These are phyloP conservation scores for Aurinia saxatilis DNA, from an alignment of 345 rosid genomes.

Conservation along the genomic window DNA sequence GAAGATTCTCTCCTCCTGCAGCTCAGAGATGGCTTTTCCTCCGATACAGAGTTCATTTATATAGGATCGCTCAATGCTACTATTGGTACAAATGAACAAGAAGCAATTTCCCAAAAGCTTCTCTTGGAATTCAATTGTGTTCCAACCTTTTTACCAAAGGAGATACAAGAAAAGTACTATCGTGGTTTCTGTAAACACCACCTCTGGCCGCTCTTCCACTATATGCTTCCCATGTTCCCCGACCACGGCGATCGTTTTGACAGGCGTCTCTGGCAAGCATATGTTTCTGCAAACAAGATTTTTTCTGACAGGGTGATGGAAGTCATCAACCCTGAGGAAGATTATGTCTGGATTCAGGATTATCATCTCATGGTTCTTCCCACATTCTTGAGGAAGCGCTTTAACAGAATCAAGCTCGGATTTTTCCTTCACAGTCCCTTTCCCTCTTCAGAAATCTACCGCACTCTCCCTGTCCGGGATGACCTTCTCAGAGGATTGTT, in stretches of 20 bases:
- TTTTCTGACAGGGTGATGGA: slow-evolving; percentile 83
- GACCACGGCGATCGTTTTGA: slow-evolving; percentile 80
- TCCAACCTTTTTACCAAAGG: slow-evolving; percentile 58
- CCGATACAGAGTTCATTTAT: slow-evolving; percentile 56
- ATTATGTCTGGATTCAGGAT: slow-evolving; percentile 78
- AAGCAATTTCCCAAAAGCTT: slow-evolving; percentile 56
- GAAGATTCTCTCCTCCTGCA: slow-evolving; percentile 55
- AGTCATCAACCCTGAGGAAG: slow-evolving; percentile 65
- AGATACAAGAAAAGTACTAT: slow-evolving; percentile 60
- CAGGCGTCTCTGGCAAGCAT: slow-evolving; percentile 65
- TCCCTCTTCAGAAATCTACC: slow-evolving; percentile 76
- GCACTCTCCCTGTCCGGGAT: slow-evolving; percentile 66
- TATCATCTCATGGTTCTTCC: slow-evolving; percentile 83
- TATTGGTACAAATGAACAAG: slow-evolving; percentile 49
- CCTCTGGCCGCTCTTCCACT: slow-evolving; percentile 79
- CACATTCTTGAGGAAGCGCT: slow-evolving; percentile 69
- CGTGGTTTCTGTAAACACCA: slow-evolving; percentile 73
- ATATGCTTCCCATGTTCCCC: slow-evolving; percentile 79
- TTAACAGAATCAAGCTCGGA: slow-evolving; percentile 60
- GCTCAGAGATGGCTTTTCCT: slow-evolving; percentile 56
- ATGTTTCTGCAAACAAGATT: slow-evolving; percentile 70
- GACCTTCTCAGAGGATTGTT: slow-evolving; percentile 59
- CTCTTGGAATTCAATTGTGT: slow-evolving; percentile 59
- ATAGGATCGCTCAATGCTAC: slow-evolving; percentile 69
- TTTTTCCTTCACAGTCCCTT: slow-evolving; percentile 83